Evolutionary conservation across 1,284 basidiomycete genomes (phyloP).

Genomic region (Marasmius sp.): DNA sequence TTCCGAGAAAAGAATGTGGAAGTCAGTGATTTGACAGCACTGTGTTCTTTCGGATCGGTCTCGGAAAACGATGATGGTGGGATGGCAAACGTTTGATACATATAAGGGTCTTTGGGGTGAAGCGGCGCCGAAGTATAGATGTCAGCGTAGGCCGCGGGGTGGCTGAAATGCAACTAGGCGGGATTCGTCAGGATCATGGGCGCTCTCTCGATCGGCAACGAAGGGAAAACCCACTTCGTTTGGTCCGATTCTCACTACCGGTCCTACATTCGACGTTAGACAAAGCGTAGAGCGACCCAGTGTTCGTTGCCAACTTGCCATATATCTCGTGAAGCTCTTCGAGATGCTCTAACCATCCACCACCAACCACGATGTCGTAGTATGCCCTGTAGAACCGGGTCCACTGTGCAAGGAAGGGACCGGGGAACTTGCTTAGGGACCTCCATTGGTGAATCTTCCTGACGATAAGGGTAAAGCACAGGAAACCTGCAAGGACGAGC

Average conservation of each 20-base stretch:
- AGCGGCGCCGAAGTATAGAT: background rate
- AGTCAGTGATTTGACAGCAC: background rate
- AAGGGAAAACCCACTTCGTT: slow-evolving; percentile 23
- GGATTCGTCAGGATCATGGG: no score
- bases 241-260: slow-evolving; percentile 30
- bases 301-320: slow-evolving; percentile 20
- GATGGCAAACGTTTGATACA: background rate
- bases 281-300: background rate
- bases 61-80: background rate
- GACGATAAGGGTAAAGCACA: background rate
- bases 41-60: background rate
- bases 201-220: background rate
- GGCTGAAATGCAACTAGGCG: background rate
- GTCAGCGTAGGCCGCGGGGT: background rate
- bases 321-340: slow-evolving; percentile 26
- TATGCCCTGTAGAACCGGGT: slow-evolving; percentile 29
- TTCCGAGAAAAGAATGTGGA: slow-evolving; percentile 1
- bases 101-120: background rate
- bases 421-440: slow-evolving; percentile 19
- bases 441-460: background rate
- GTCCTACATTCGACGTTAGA: slow-evolving; percentile 19
- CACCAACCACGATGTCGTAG: slow-evolving; percentile 30
- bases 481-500: background rate
- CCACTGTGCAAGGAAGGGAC: slow-evolving; percentile 28
- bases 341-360: slow-evolving; percentile 27